A percentile compares a stretch with the other conserved stretches of the same genome.
phyloP scores from a whole-genome alignment of 805 yeast genomes.

The Myxozyma vanderwaltii region DNA sequence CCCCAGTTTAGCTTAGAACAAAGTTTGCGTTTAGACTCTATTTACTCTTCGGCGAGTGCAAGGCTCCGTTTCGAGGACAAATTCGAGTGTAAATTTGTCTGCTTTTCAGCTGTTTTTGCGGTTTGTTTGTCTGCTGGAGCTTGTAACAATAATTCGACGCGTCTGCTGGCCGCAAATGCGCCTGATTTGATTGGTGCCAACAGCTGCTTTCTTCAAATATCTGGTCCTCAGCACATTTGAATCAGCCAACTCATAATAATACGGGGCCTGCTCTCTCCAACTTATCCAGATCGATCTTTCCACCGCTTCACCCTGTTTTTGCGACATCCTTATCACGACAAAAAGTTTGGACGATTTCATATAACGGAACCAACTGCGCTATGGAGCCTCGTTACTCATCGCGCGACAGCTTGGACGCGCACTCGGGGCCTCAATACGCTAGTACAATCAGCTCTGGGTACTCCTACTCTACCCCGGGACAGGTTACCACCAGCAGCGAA shows the following conservation, averaged over 20 bases:
- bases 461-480: not conserved
- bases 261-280: too few relatives aligned
- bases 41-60: not conserved
- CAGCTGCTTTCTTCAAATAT: not conserved
- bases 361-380: too few relatives aligned
- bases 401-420: not conserved
- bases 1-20: not conserved
- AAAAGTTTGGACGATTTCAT: too few relatives aligned
- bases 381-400: not conserved
- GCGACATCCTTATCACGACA: too few relatives aligned
- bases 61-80: not conserved
- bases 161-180: not conserved
- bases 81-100: not conserved
- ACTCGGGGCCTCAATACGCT: not conserved
- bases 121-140: not conserved
- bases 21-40: not conserved
- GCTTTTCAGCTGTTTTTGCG: not conserved
- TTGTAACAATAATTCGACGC: not conserved
- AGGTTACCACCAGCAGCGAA: not conserved
- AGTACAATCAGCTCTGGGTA: not conserved
- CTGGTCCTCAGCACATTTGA: not conserved
- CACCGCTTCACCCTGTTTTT: too few relatives aligned
- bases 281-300: too few relatives aligned
- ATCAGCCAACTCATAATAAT: too few relatives aligned
- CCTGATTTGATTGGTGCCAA: not conserved